Conservation (phyloP, 2,329 filamentous ascomycete species). For the Aureobasidium sp. region DNA sequence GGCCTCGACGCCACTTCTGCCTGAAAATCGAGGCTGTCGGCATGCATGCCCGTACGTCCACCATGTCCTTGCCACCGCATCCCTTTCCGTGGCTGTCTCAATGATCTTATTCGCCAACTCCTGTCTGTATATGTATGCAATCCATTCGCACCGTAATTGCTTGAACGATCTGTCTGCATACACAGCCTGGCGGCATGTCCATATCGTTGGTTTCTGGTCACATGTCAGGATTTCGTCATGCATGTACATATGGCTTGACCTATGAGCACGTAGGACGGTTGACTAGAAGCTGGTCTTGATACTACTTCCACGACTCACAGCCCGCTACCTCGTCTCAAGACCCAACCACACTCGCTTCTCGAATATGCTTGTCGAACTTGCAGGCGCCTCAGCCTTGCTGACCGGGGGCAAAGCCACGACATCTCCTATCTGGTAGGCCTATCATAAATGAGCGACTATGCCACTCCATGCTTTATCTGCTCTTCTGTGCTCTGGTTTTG, state of each 20-base stretch:
- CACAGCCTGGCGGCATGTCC: not conserved
- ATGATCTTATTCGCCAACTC: too few species aligned
- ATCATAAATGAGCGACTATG: not conserved
- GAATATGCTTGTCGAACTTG: not conserved
- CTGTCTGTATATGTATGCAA: not conserved
- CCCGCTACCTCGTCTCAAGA: not conserved
- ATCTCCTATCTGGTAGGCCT: not conserved
- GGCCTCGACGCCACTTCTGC: not conserved
- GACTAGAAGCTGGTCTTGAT: not conserved
- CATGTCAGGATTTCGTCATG: not conserved
- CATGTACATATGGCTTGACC: not conserved
- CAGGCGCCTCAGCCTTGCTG: not conserved
- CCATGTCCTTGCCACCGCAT: not conserved
- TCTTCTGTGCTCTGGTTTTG: not conserved
- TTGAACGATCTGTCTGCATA: not conserved
- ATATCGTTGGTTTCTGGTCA: not conserved
- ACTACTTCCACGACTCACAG: not conserved
- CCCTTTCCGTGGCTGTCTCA: not conserved
- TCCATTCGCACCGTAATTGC: not conserved
- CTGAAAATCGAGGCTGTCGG: not conserved
- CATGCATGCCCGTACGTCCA: not conserved
- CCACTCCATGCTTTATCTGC: not conserved
- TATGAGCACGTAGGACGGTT: not conserved
- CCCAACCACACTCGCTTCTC: not conserved
- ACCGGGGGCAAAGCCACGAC: not conserved